Conservation (phyloP, 192 early-diverging fungal genomes). For the Chytriomyces hyalinus region DNA sequence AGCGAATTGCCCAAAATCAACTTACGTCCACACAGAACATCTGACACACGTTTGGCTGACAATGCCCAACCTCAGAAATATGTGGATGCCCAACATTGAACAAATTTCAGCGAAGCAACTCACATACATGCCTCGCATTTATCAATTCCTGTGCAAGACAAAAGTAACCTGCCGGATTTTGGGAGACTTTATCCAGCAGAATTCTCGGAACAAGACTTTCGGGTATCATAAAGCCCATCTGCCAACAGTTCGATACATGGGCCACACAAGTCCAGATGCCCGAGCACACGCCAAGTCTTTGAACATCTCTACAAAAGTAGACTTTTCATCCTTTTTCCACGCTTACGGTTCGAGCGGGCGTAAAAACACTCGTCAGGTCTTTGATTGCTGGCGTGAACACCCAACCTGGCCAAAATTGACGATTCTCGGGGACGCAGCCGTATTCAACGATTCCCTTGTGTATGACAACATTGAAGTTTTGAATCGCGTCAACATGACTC, state of each 20-base stretch:
- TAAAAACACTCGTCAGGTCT: slow-evolving; percentile 16
- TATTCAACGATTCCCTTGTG: not conserved
- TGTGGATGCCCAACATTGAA: slow-evolving; percentile 11
- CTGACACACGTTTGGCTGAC: too few relatives aligned
- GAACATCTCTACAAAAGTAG: not conserved
- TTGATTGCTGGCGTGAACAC: slow-evolving; percentile 7
- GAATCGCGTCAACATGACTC: not conserved
- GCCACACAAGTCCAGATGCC: not conserved
- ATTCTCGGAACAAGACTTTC: not conserved
- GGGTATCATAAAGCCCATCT: not conserved
- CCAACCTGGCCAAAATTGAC: slow-evolving; percentile 9
- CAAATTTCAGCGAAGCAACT: not conserved
- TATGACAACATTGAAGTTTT: slow-evolving; percentile 1
- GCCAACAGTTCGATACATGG: slow-evolving; percentile 2
- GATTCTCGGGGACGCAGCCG: not conserved
- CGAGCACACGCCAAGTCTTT: too few relatives aligned
- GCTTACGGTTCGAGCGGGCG: not conserved
- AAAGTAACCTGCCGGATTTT: not conserved
- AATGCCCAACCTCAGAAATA: not conserved
- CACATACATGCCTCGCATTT: not conserved
- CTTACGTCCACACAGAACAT: too few relatives aligned
- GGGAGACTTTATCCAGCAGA: not conserved
- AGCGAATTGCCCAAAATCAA: too few relatives aligned
- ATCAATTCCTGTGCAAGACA: slow-evolving; percentile 9
- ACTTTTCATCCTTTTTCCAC: slow-evolving; percentile 11